Conservation (phyloP, 306 rosid genomes). For the Alnus glutinosa region DNA sequence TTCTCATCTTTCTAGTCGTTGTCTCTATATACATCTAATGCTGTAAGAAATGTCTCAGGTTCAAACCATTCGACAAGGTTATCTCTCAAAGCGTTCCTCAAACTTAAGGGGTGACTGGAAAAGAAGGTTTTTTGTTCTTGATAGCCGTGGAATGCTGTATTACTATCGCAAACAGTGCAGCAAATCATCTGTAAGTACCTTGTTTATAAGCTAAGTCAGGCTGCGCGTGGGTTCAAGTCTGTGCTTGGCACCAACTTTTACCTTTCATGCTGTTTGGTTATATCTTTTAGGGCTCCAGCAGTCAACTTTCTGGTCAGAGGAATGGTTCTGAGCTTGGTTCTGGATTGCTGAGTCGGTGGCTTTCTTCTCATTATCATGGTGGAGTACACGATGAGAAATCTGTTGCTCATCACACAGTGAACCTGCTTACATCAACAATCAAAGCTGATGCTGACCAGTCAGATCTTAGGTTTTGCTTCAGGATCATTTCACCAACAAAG, state of each 20-base stretch:
- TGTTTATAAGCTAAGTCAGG: slow-evolving; percentile 26
- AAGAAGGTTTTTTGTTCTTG: slow-evolving; percentile 99
- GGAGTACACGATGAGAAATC: slow-evolving; percentile 99
- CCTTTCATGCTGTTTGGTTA: slow-evolving; percentile 30
- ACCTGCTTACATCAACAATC: slow-evolving; percentile 95
- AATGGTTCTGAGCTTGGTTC: slow-evolving; percentile 99
- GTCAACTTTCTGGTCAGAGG: slow-evolving; percentile 89
- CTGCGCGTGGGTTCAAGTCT: slow-evolving; percentile 22
- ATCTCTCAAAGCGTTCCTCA: slow-evolving; percentile 98
- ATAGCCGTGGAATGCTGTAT: slow-evolving; percentile 97
- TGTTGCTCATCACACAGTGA: slow-evolving; percentile 98
- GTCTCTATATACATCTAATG: background rate
- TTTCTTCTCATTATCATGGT: slow-evolving; percentile 95
- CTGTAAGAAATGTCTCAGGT: slow-evolving; percentile 47
- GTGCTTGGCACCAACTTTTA: slow-evolving; percentile 24
- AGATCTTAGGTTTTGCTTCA: slow-evolving; percentile 95
- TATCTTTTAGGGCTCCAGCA: slow-evolving; percentile 66
- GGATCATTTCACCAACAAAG: slow-evolving; percentile 98
- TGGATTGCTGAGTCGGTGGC: slow-evolving; percentile 97
- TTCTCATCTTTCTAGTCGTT: slow-evolving; percentile 9
- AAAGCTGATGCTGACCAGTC: slow-evolving; percentile 99
- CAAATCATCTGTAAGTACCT: slow-evolving; percentile 87
- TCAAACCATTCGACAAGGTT: slow-evolving; percentile 99
- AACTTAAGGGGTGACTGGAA: slow-evolving; percentile 99
- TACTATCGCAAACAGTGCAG: slow-evolving; percentile 91